Evolutionary conservation across 169 alveolate species (phyloP), one percentile per base, ranked within the genome.

Genomic region (Plasmodium falciparum): DNA sequence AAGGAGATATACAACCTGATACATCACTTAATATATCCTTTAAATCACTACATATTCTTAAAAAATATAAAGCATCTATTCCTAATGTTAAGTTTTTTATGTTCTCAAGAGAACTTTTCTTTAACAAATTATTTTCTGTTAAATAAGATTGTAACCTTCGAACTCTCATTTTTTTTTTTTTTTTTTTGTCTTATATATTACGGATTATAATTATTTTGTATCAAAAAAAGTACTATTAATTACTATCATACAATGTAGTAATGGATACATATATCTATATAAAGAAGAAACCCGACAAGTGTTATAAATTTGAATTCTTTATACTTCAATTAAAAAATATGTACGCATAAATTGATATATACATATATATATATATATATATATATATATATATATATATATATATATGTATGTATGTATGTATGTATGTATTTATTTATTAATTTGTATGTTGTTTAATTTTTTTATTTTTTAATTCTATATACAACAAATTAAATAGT

Each of bases 121-220:
- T 92, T 61, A 94, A 75, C 54, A 93, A 59, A 24, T 88, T 74
- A 63, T 92, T 90, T 74, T 94, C 96, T 2, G 93, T 76, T 70
- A 94, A 86, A 62, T 90, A 94, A 11, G 80, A 88, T 78, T 90
- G 93, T 52, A 94, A 69, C 9, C 90, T 88, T 56, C 96, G 69
- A n/a, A 94, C 96, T 71, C 96, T 65, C 96, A 94, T 94, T 17
- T 92, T 92, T 29, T 26, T 45, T 33, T 56, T 39, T 80, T 47
- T 74, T 33, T 62, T 67, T 56, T 52, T 24, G n/a, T 67, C 47
- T 24, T 33, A 33, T 4, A 33, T 4, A 33, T 33, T 33, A 33
- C 45, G 45, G 45, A 33, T 33, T 33, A 33, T 33, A 4, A 33
- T 33, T 17, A 13, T 54, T 15, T 54, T 54, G 15, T 54, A 54